These are phyloP conservation scores for Veloporphyrellus conicus DNA, from an alignment of 1,284 basidiomycete genomes.

Conservation along the genomic window DNA sequence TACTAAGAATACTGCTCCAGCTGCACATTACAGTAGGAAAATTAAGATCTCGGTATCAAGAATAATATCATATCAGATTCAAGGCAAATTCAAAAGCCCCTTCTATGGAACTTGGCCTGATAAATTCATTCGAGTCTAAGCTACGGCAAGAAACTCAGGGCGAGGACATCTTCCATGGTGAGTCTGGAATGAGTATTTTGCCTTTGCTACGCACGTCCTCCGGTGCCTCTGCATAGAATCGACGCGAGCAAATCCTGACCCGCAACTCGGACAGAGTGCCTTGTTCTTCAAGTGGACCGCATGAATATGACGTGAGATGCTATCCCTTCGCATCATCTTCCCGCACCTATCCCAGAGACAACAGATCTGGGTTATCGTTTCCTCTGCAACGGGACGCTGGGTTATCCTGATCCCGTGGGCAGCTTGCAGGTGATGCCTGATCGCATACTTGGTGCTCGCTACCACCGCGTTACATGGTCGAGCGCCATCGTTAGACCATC, in stretches of 20 bases:
- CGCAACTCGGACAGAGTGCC: constrained; percentile 17
- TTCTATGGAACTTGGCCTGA: too few species aligned
- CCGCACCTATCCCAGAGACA: constrained; percentile 17
- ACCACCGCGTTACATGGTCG: constrained; percentile 2
- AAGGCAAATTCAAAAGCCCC: too few species aligned
- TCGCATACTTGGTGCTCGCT: constrained; percentile 9
- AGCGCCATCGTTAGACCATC: constrained; percentile 5
- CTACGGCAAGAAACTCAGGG: too few species aligned
- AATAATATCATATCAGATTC: too few species aligned
- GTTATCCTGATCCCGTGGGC: constrained; percentile 5
- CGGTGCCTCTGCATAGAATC: constrained; percentile 25
- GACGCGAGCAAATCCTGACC: constrained; percentile 19
- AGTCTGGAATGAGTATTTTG: too few species aligned
- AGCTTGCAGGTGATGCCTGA: constrained; percentile 13
- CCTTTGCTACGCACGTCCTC: neutral
- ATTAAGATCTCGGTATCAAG: too few species aligned
- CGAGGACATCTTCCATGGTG: too few species aligned
- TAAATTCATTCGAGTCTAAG: too few species aligned
- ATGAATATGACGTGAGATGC: constrained; percentile 23
- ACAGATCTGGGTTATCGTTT: neutral
- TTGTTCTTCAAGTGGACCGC: constrained; percentile 20
- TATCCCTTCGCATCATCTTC: constrained; percentile 21
- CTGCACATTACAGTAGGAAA: too few species aligned
- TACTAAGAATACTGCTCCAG: too few species aligned
- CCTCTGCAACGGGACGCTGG: neutral